phyloP scores from a whole-genome alignment of 2,329 filamentous ascomycete species.

The Coniosporium tulheliwenetii region DNA sequence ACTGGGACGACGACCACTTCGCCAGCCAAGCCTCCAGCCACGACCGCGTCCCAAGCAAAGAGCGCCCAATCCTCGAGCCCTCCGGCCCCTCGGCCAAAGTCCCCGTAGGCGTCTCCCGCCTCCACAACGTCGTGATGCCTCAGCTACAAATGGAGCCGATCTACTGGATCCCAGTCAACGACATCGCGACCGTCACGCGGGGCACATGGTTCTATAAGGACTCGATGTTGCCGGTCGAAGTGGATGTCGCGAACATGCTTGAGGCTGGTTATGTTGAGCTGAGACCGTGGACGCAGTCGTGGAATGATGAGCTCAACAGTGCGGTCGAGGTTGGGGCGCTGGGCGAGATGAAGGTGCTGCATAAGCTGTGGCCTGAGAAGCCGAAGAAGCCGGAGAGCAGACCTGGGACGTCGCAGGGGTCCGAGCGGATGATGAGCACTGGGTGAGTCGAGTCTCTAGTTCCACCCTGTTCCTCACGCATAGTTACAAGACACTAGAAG shows the following conservation, averaged over 20 bases:
- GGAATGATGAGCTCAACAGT: constrained; percentile 79
- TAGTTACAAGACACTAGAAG: no score
- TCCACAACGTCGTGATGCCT: constrained; percentile 79
- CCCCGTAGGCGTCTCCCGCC: constrained; percentile 73
- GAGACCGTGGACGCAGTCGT: constrained; percentile 79
- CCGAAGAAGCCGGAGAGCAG: constrained; percentile 34
- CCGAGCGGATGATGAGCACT: no score
- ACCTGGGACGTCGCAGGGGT: constrained; percentile 18
- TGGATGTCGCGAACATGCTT: constrained; percentile 74
- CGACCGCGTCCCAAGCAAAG: constrained; percentile 14
- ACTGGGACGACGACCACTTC: constrained; percentile 27
- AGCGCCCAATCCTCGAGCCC: constrained; percentile 10
- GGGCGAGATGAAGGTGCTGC: constrained; percentile 81
- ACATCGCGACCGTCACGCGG: constrained; percentile 65
- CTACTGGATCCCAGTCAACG: constrained; percentile 91
- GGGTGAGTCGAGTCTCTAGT: no score
- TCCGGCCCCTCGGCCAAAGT: constrained; percentile 39
- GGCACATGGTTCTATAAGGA: constrained; percentile 98
- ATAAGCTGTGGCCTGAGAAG: constrained; percentile 65
- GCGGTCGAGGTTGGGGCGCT: constrained; percentile 78
- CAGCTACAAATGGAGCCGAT: constrained; percentile 78
- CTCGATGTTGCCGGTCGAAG: constrained; percentile 79
- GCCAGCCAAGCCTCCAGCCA: constrained; percentile 8
- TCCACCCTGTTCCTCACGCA: no score
- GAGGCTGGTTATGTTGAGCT: constrained; percentile 83